A percentile compares a stretch with the other conserved stretches of the same genome.
phyloP scores from a whole-genome alignment of 805 yeast species.

The Zygoascus tannicola region DNA sequence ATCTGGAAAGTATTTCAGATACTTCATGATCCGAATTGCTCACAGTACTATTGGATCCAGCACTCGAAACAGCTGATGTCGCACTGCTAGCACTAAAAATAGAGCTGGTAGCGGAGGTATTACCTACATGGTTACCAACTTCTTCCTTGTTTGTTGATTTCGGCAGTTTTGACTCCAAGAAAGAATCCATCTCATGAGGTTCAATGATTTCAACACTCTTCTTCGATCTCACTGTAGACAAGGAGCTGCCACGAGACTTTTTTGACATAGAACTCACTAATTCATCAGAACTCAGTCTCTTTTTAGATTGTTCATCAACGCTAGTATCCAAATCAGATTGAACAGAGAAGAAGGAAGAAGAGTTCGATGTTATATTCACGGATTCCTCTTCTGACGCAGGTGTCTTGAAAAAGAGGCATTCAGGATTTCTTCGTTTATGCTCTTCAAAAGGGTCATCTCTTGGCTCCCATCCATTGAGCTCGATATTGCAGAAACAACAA shows the following conservation, averaged over 20 bases:
- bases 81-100: not conserved
- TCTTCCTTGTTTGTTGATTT: too few relatives aligned
- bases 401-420: constrained; percentile 33
- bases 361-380: not conserved
- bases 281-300: not conserved
- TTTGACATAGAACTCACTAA: not conserved
- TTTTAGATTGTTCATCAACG: not conserved
- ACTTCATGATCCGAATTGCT: not conserved
- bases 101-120: not conserved
- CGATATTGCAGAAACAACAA: constrained; percentile 56
- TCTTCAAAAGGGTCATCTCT: constrained; percentile 55
- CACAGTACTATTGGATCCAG: not conserved
- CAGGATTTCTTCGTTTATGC: constrained; percentile 38
- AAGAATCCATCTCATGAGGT: not conserved
- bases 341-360: not conserved
- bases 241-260: not conserved
- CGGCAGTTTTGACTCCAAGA: not conserved
- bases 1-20: not conserved
- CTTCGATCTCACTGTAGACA: not conserved
- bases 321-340: not conserved
- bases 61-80: too few relatives aligned
- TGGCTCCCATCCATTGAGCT: constrained; percentile 63
- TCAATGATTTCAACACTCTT: not conserved
- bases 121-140: not conserved
- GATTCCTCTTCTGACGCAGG: not conserved